Conservation (phyloP, 176 grass and related monocot species). For the Chrysopogon serrulatus region DNA sequence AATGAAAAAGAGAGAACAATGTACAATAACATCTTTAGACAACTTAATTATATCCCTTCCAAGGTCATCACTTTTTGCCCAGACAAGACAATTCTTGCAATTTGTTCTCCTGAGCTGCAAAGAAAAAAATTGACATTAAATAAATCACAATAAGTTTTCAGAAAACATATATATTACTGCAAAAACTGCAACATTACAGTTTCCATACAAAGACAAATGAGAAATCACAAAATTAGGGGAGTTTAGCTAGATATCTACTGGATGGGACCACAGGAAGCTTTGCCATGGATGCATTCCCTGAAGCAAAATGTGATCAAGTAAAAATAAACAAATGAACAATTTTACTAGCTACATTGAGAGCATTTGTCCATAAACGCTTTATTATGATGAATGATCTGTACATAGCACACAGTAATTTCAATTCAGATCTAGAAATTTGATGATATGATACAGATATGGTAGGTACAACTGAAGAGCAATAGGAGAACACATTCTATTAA, state of each 20-base stretch:
- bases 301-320: slow-evolving; percentile 13
- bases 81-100: slow-evolving; percentile 69
- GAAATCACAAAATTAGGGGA: not conserved
- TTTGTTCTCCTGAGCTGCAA: slow-evolving; percentile 57
- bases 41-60: slow-evolving; percentile 59
- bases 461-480: not conserved
- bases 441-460: not conserved
- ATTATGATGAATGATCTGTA: not conserved
- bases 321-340: not conserved
- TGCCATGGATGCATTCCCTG: not conserved
- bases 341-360: not conserved
- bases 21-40: slow-evolving; percentile 62
- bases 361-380: not conserved
- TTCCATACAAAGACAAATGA: not conserved
- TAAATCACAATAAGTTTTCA: not conserved
- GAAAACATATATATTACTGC: not conserved
- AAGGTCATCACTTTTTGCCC: slow-evolving; percentile 77
- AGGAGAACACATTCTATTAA: not conserved
- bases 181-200: slow-evolving; percentile 3
- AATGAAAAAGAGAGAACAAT: not conserved
- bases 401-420: not conserved
- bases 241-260: not conserved
- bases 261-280: not conserved
- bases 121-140: not conserved
- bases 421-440: not conserved